Conservation (phyloP, 2,329 filamentous ascomycete species). For the Penicillium crustosum region DNA sequence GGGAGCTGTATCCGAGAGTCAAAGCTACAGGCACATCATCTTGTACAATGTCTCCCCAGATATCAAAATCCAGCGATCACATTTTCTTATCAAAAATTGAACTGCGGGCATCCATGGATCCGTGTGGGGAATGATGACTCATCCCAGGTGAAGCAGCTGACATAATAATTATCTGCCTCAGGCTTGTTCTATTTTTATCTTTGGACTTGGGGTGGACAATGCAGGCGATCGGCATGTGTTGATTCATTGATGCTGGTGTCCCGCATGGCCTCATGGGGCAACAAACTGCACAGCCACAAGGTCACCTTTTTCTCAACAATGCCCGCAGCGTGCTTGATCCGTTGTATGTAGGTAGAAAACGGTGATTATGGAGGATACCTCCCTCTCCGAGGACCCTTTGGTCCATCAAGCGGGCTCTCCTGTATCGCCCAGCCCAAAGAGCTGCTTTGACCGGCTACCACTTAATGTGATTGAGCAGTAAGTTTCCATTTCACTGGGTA, state of each 20-base stretch:
- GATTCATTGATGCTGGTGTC: slow-evolving; percentile 7
- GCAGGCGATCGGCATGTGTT: slow-evolving; percentile 6
- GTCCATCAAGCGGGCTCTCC: not conserved
- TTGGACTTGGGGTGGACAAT: slow-evolving; percentile 5
- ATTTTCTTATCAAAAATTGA: slow-evolving; percentile 10
- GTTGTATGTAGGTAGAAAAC: slow-evolving; percentile 18
- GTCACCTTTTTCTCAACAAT: slow-evolving; percentile 5
- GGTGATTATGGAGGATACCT: slow-evolving; percentile 27
- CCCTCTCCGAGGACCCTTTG: slow-evolving; percentile 6
- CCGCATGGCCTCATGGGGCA: slow-evolving; percentile 10
- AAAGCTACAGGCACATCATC: slow-evolving; percentile 1
- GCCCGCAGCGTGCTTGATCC: slow-evolving; percentile 7
- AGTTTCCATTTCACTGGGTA: not conserved
- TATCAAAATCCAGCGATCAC: slow-evolving; percentile 3
- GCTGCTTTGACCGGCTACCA: slow-evolving; percentile 24
- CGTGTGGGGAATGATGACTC: slow-evolving; percentile 12
- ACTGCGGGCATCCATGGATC: slow-evolving; percentile 1
- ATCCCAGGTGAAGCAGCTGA: not conserved
- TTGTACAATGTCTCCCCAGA: not conserved
- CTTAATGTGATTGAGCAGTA: slow-evolving; percentile 25
- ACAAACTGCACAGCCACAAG: slow-evolving; percentile 21
- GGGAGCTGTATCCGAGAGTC: not conserved
- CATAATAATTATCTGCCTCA: not conserved
- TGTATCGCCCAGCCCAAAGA: not conserved
- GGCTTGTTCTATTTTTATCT: slow-evolving; percentile 10